Conservation (phyloP, 495 filamentous ascomycete species). For the Aspergillus bridgeri region DNA sequence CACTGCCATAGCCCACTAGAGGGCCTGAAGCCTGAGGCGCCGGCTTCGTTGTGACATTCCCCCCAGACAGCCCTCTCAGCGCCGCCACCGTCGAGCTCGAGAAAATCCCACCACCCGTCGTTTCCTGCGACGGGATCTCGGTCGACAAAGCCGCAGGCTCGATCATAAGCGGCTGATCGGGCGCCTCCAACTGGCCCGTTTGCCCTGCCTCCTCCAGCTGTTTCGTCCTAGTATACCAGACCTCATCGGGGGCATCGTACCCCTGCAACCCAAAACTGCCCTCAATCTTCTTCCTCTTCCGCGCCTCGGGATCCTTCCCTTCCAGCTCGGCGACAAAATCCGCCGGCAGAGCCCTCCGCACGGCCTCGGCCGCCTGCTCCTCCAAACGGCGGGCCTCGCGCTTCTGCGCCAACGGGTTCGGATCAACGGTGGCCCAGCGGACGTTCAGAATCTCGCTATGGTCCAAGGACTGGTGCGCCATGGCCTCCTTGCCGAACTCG, state of each 20-base stretch:
- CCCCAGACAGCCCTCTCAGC: slow-evolving; percentile 51
- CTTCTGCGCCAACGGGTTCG: slow-evolving; percentile 92
- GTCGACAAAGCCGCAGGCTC: slow-evolving; percentile 30
- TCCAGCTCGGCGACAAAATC: slow-evolving; percentile 94
- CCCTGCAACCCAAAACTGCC: slow-evolving; percentile 84
- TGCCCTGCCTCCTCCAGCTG: slow-evolving; percentile 42
- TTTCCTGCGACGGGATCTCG: slow-evolving; percentile 13
- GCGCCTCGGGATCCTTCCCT: slow-evolving; percentile 79
- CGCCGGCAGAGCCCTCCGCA: slow-evolving; percentile 83
- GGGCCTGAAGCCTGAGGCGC: slow-evolving; percentile 47
- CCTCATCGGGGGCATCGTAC: slow-evolving; percentile 91
- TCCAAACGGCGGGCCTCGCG: slow-evolving; percentile 86
- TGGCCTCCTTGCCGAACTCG: slow-evolving; percentile 88
- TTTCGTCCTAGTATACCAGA: slow-evolving; percentile 74
- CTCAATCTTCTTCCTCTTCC: slow-evolving; percentile 85
- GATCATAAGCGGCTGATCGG: slow-evolving; percentile 42
- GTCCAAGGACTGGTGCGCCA: slow-evolving; percentile 83
- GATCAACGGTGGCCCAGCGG: slow-evolving; percentile 93
- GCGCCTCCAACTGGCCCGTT: slow-evolving; percentile 41
- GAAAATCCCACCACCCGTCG: slow-evolving; percentile 62
- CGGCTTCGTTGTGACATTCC: slow-evolving; percentile 34
- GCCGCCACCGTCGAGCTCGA: slow-evolving; percentile 76
- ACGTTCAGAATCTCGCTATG: slow-evolving; percentile 93
- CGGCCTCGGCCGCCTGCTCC: slow-evolving; percentile 97
- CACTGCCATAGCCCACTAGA: slow-evolving; percentile 86